Conservation (phyloP, 2,329 filamentous ascomycete species). For the Cladosporium sp. region DNA sequence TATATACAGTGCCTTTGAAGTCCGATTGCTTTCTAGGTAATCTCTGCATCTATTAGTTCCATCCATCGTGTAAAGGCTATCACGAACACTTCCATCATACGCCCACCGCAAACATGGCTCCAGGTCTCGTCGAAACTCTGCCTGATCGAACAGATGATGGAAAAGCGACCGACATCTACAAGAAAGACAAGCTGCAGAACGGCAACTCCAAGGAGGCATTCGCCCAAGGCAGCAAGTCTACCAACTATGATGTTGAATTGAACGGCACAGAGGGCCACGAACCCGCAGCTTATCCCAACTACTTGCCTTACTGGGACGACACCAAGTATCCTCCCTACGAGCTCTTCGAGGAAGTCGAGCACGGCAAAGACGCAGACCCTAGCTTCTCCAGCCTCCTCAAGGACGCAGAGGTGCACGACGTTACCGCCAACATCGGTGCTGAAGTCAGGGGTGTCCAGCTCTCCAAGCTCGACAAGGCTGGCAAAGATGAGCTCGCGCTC, state of each 20-base stretch:
- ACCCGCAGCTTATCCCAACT: constrained; percentile 67
- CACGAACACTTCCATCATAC: background rate
- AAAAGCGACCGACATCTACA: constrained; percentile 27
- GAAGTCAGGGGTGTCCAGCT: constrained; percentile 72
- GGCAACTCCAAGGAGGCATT: constrained; percentile 45
- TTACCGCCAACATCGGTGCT: constrained; percentile 73
- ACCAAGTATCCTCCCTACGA: constrained; percentile 62
- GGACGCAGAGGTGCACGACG: constrained; percentile 50
- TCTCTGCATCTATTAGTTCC: background rate
- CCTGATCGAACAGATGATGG: constrained; percentile 28
- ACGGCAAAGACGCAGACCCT: constrained; percentile 72
- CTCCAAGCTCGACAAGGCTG: constrained; percentile 64
- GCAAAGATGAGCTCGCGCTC: constrained; percentile 74
- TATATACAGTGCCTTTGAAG: background rate
- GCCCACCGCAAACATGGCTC: constrained; percentile 39
- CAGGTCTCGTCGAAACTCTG: constrained; percentile 42
- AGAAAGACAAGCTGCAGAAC: constrained; percentile 30
- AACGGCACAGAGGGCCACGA: constrained; percentile 55
- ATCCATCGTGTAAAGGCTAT: background rate
- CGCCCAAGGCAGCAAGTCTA: constrained; percentile 43
- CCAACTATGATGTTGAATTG: constrained; percentile 53
- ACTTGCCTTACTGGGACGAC: constrained; percentile 43
- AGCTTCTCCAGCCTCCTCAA: constrained; percentile 68
- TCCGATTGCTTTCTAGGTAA: background rate
- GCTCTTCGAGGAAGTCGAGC: constrained; percentile 71